Evolutionary conservation across 805 yeast genomes (phyloP).

Genomic region (Candida stauntonica): DNA sequence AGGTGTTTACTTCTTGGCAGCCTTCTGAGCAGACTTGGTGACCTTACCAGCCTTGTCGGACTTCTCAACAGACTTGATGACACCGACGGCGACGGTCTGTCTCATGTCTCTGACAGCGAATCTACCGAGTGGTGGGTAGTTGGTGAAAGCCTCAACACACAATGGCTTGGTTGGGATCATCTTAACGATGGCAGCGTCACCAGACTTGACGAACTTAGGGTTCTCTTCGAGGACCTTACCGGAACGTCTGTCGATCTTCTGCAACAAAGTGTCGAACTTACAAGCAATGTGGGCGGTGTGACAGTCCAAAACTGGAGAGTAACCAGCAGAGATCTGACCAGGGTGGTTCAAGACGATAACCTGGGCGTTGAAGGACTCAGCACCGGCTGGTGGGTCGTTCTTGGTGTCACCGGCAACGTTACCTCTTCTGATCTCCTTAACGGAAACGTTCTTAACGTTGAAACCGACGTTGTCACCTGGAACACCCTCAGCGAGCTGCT

Average conservation of each 20-base stretch:
- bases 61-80: conserved; percentile 87
- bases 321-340: conserved; percentile 90
- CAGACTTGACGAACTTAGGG: conserved; percentile 76
- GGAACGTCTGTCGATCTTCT: conserved; percentile 92
- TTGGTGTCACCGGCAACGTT: conserved; percentile 92
- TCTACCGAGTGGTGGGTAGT: conserved; percentile 98
- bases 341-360: conserved; percentile 78
- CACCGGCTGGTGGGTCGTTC: conserved; percentile 86
- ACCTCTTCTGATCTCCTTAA: conserved; percentile 91
- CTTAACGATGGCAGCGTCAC: conserved; percentile 93
- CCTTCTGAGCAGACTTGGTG: conserved; percentile 80
- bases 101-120: conserved; percentile 99
- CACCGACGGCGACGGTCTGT: conserved; percentile 91
- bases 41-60: conserved; percentile 88
- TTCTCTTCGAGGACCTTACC: conserved; percentile 88
- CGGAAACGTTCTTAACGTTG: conserved; percentile 93
- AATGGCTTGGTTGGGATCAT: conserved; percentile 88
- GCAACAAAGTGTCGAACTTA: conserved; percentile 74
- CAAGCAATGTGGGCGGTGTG: conserved; percentile 94
- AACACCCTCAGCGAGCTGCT: conserved; percentile 74
- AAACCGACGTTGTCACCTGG: conserved; percentile 91
- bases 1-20: conserved; percentile 45
- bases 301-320: conserved; percentile 90
- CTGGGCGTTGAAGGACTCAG: conserved; percentile 83
- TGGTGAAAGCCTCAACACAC: conserved; percentile 93